Evolutionary conservation across 2,329 filamentous ascomycete genomes (phyloP).

Genomic region (Orbilia oligospora): DNA sequence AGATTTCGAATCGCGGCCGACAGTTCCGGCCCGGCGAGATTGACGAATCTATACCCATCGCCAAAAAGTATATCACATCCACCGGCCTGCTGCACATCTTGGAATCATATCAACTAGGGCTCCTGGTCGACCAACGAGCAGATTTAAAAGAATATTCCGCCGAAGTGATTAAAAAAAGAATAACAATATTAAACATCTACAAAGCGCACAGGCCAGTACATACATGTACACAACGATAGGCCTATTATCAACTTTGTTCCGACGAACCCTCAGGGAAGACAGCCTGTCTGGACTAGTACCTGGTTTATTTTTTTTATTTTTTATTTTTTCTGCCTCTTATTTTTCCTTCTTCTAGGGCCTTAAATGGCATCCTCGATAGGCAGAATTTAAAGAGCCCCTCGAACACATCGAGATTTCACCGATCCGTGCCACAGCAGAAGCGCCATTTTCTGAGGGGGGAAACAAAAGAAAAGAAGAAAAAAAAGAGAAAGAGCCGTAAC

Average conservation of each 20-base stretch:
- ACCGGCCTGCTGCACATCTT: conserved; percentile 43
- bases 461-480: conserved; percentile 30
- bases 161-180: conserved; percentile 39
- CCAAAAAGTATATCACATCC: conserved; percentile 22
- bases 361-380: conserved; percentile 49
- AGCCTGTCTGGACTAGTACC: conserved; percentile 30
- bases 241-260: conserved; percentile 56
- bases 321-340: conserved; percentile 11
- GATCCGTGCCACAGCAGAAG: conserved; percentile 57
- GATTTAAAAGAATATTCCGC: conserved; percentile 59
- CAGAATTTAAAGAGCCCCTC: conserved; percentile 51
- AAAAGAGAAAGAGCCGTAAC: conserved; percentile 51
- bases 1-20: conserved; percentile 22
- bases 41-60: conserved; percentile 25
- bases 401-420: conserved; percentile 56
- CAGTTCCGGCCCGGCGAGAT: conserved; percentile 46
- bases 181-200: conserved; percentile 28
- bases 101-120: conserved; percentile 45
- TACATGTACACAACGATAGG: conserved; percentile 43
- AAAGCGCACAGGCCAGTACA: conserved; percentile 34
- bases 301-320: conserved; percentile 52
- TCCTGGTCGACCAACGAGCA: conserved; percentile 54
- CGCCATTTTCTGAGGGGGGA: conserved; percentile 54
- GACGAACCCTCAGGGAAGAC: conserved; percentile 58
- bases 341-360: conserved; percentile 21